Conservation (phyloP, 257 asterid genomes). For the Linaria vulgaris region DNA sequence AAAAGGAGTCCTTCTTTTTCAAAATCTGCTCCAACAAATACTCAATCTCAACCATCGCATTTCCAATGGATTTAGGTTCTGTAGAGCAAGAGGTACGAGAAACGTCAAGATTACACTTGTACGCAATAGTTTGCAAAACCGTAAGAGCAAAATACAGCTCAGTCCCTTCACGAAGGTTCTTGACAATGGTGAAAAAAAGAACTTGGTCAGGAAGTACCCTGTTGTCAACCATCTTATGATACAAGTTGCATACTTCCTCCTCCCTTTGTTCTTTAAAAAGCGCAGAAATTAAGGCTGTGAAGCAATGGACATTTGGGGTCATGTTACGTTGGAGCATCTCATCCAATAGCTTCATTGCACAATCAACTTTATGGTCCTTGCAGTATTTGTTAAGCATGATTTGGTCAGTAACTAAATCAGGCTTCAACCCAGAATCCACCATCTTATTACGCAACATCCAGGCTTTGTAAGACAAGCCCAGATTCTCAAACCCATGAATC, state of each 20-base stretch:
- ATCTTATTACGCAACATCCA: conserved; percentile 41
- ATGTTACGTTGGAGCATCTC: conserved; percentile 36
- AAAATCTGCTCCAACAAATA: conserved; percentile 43
- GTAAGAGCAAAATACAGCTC: conserved; percentile 43
- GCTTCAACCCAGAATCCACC: conserved; percentile 49
- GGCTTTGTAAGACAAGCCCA: conserved; percentile 46
- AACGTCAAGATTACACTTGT: conserved; percentile 34
- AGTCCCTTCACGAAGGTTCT: conserved; percentile 40
- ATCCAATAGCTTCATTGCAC: conserved; percentile 40
- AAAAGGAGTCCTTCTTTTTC: conserved; percentile 24
- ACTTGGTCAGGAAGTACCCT: conserved; percentile 65
- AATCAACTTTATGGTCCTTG: conserved; percentile 42
- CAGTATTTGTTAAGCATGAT: conserved; percentile 55
- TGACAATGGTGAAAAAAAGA: conserved; percentile 50
- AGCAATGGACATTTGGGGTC: conserved; percentile 54
- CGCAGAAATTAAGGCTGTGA: conserved; percentile 49
- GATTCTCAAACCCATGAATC: conserved; percentile 49
- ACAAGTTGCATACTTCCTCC: conserved; percentile 35
- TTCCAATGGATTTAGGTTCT: conserved; percentile 24
- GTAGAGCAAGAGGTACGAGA: conserved; percentile 13
- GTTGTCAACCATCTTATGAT: conserved; percentile 37
- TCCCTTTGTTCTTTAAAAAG: conserved; percentile 47
- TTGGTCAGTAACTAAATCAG: conserved; percentile 49
- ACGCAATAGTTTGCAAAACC: conserved; percentile 50
- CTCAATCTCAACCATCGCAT: conserved; percentile 43